Evolutionary conservation across 805 yeast species (phyloP).

Genomic region (Lipomyces anomalus): DNA sequence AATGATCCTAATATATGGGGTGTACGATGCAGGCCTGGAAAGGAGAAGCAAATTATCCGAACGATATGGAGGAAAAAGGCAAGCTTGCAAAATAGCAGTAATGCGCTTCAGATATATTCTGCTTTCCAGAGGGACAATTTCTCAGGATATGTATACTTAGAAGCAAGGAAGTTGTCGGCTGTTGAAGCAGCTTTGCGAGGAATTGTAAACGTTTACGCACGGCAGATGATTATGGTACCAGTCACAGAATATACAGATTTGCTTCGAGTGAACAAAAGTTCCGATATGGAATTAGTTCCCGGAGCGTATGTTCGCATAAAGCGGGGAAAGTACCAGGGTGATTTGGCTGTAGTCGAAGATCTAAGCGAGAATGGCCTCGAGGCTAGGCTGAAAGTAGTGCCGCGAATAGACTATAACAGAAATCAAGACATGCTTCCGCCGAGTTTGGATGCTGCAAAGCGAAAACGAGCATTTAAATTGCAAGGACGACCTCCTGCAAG

Average conservation of each 20-base stretch:
- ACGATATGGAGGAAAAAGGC: constrained; percentile 77
- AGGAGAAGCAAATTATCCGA: constrained; percentile 84
- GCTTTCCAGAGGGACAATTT: constrained; percentile 93
- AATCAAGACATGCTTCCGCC: constrained; percentile 23
- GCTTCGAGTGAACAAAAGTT: constrained; percentile 79
- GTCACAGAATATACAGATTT: constrained; percentile 92
- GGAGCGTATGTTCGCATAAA: constrained; percentile 89
- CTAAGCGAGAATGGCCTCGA: constrained; percentile 92
- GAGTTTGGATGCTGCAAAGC: constrained; percentile 45
- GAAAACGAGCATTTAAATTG: constrained; percentile 46
- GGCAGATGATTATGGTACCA: constrained; percentile 80
- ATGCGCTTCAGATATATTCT: constrained; percentile 77
- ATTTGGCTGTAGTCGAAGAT: constrained; percentile 87
- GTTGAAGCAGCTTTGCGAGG: constrained; percentile 85
- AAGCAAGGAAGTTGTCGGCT: constrained; percentile 89
- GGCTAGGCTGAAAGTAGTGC: constrained; percentile 87
- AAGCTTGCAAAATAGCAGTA: constrained; percentile 65
- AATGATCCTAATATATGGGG: constrained; percentile 97
- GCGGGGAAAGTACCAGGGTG: constrained; percentile 88
- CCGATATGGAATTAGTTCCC: constrained; percentile 81
- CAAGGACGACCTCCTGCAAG: constrained; percentile 79
- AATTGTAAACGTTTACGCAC: constrained; percentile 73
- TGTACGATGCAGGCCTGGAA: constrained; percentile 85
- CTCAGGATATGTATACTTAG: constrained; percentile 86
- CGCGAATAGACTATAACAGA: constrained; percentile 87